phyloP scores from a whole-genome alignment of 192 early-diverging fungal species.

The Umbelopsis isabellina region DNA sequence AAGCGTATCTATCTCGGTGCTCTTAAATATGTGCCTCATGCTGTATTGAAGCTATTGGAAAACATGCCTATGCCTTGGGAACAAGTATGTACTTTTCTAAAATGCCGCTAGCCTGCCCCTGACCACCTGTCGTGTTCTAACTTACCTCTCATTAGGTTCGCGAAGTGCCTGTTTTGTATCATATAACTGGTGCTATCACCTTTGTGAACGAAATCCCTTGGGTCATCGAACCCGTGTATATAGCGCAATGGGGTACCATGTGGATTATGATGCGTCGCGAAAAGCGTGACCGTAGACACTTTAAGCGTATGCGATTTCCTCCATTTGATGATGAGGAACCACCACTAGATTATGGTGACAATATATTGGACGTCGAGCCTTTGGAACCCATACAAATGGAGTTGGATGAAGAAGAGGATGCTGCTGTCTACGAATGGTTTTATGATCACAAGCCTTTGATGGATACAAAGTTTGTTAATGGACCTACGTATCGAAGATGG shows the following conservation, averaged over 20 bases:
- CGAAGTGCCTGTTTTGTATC: slow-evolving; percentile 95
- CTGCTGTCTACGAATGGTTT: slow-evolving; percentile 90
- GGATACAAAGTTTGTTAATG: slow-evolving; percentile 80
- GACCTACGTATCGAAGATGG: slow-evolving; percentile 90
- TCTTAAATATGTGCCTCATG: slow-evolving; percentile 98
- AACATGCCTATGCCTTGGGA: slow-evolving; percentile 99
- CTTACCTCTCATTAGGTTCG: slow-evolving; percentile 94
- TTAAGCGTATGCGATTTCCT: slow-evolving; percentile 98
- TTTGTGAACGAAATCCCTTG: slow-evolving; percentile 96
- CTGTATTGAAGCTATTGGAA: slow-evolving; percentile 95
- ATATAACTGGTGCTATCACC: slow-evolving; percentile 98
- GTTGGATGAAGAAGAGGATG: slow-evolving; percentile 94
- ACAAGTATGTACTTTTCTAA: slow-evolving; percentile 91
- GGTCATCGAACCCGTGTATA: slow-evolving; percentile 97
- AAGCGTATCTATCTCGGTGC: slow-evolving; percentile 98
- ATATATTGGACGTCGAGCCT: slow-evolving; percentile 97
- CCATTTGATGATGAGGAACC: slow-evolving; percentile 99
- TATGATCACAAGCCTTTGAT: slow-evolving; percentile 94
- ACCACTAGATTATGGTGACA: slow-evolving; percentile 98
- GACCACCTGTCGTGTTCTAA: slow-evolving; percentile 96
- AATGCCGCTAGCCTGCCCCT: slow-evolving; percentile 73
- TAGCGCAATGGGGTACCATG: slow-evolving; percentile 99
- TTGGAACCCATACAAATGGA: slow-evolving; percentile 99
- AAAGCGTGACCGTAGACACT: slow-evolving; percentile 96
- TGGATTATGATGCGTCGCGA: slow-evolving; percentile 99